Base-by-base conservation (phyloP, 1,284 basidiomycete genomes). In the Ceratorhiza oryzae-sativae region DNA sequence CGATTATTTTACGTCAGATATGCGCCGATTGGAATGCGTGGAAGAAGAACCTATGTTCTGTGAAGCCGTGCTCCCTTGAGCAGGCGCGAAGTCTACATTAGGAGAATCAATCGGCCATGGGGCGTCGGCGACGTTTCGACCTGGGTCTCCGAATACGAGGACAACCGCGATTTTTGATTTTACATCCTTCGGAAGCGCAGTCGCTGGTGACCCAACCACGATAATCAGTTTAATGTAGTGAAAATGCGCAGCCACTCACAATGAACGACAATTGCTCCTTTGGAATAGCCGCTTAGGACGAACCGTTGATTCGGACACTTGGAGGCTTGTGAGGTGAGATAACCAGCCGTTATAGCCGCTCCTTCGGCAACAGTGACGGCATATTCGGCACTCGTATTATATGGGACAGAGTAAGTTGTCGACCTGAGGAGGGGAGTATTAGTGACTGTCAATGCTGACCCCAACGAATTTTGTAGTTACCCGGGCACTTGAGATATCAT, bases 311-410 rank as follows among this genome's bases (percentile, higher is more conserved):
- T 45, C 1, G 65, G 65, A 34, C 65, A 68, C 10, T 9, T 15
- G 13, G n/a, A 25, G 3, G 53, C 1, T 30, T 68, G 65, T 0
- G 20, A 6, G 20, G 1, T 9, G 30, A 68, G 36, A 15, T 68
- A 68, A 36, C 13, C n/a, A 4, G 2, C 23, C 1, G 51, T 68
- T 15, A 32, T 56, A 32, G 53, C 25, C 12, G 65, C 51, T 1
- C 65, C 65, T 15, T 51, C 53, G 25, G 65, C 39, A 2, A 68
- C 39, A 20, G 65, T 68, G 8, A 32, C 18, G 13, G 32, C 27
- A 20, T 68, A 68, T 45, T 68, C 65, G 18, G 65, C 65, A 8
- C 30, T 45, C 5, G 65, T 68, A 23, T 68, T 48, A 20, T 68
- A 68, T 3, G 65, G 39, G 10, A 68, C 32, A n/a, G 53, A 30